Base-by-base conservation (phyloP, 192 early-diverging fungal genomes). In the Allomyces macrogynus region DNA sequence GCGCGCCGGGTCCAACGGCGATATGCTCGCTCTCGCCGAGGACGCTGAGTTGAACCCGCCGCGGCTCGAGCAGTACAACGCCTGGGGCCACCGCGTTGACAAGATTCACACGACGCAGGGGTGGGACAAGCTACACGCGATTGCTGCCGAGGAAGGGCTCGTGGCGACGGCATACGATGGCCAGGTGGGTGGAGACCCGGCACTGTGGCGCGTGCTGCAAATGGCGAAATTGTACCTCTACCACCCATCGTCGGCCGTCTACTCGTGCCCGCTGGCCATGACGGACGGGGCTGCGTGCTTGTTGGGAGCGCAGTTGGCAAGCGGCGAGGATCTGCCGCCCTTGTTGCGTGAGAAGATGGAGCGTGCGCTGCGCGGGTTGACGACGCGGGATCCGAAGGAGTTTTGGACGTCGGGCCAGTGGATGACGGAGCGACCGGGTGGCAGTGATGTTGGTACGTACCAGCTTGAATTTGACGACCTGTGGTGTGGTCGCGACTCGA, bases 361-460 rank as follows among this genome's bases (percentile, higher is more conserved):
- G 27, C 24, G 62, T n/a, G 69, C 73, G 24, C 66, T 86, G 16
- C 79, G 71, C 12, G 20, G 20, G 16, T 57, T 57, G 49, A 24
- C 60, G 24, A 16, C 69, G 1, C 80, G 85, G 12, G 85, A 88
- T 61, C 85, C 86, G 10, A 68, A 65, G 3, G 61, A 63, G n/a
- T 84, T 84, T 63, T 82, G 78, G 72, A 87, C 82, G 32, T 77
- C 74, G 63, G 85, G 85, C 11, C 86, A 88, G 66, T 87, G 84
- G 85, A 88, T 87, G 86, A 88, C 85, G 5, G 86, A 88, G 67
- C 72, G 84, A 20, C 82, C 83, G 18, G 84, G 84, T 54, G 86
- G 84, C 40, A 78, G 74, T 40, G 86, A 87, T 67, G 78, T 87
- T 43, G 76, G 76, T 68, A 67, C 68, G 68, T 60, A 2, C 32